Conservation (phyloP, 768 basidiomycete species). For the Calocera viscosa region DNA sequence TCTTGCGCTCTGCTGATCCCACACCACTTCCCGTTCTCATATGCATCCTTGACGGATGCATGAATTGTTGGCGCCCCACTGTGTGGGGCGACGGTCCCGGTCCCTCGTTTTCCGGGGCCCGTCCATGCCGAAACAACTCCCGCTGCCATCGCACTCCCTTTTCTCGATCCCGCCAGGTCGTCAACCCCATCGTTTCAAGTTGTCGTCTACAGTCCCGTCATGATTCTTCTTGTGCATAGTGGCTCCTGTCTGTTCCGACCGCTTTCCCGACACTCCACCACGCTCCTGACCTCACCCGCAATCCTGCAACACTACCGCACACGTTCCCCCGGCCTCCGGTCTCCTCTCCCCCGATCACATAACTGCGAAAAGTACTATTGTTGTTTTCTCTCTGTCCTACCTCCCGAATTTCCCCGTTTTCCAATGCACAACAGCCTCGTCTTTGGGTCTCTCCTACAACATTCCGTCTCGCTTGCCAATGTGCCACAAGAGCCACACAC, state of each 20-base stretch:
- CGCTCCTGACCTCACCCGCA: constrained; percentile 4
- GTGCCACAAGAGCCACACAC: neutral
- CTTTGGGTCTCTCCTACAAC: neutral
- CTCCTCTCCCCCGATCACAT: neutral
- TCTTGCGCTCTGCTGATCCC: constrained; percentile 5
- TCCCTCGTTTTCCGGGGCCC: constrained; percentile 3
- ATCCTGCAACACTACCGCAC: constrained; percentile 9
- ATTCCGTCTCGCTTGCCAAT: neutral
- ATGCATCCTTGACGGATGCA: constrained; percentile 2
- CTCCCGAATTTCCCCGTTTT: neutral
- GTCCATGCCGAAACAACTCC: neutral
- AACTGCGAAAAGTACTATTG: constrained; percentile 2
- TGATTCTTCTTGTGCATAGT: neutral
- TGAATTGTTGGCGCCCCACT: neutral
- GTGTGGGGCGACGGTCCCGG: neutral
- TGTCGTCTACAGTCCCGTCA: neutral
- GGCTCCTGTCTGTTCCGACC: neutral
- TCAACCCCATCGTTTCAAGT: neutral
- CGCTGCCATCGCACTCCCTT: constrained; percentile 3
- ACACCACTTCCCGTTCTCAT: neutral
- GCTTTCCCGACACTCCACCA: neutral
- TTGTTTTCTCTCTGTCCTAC: neutral
- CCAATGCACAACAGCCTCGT: neutral
- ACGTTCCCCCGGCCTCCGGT: neutral
- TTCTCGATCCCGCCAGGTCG: constrained; percentile 5